Evolutionary conservation across 257 asterid species (phyloP).

Genomic region (Nicotiana tomentosiformis): DNA sequence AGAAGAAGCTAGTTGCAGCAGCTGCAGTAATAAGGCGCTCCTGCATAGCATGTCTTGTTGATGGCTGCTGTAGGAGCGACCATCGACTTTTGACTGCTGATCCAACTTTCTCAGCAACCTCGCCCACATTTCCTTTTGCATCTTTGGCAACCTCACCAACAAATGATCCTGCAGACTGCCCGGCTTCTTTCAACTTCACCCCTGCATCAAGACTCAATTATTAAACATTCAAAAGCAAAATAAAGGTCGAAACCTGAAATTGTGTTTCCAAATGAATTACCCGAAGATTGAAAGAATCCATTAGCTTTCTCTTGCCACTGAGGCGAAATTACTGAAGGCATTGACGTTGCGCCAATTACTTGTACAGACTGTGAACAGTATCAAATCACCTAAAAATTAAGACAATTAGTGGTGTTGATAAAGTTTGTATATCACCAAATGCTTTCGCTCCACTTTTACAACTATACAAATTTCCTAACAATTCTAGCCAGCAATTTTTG

Average conservation of each 20-base stretch:
- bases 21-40: constrained; percentile 77
- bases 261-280: constrained; percentile 28
- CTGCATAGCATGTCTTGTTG: constrained; percentile 83
- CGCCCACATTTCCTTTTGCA: constrained; percentile 79
- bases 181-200: constrained; percentile 75
- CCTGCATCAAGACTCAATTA: constrained; percentile 34
- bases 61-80: constrained; percentile 81
- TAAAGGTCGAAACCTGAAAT: not conserved
- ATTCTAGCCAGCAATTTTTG: not conserved
- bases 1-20: constrained; percentile 76
- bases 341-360: constrained; percentile 31
- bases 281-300: constrained; percentile 76
- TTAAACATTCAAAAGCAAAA: not conserved
- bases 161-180: constrained; percentile 74
- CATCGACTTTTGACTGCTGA: constrained; percentile 74
- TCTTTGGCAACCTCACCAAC: constrained; percentile 88
- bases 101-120: constrained; percentile 81
- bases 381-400: constrained; percentile 2
- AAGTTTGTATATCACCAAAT: not conserved
- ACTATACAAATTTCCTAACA: not conserved
- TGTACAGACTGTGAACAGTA: not conserved
- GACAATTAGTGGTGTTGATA: not conserved
- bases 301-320: constrained; percentile 90
- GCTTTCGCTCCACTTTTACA: not conserved
- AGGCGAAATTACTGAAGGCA: constrained; percentile 69